Percentiles rank a stretch among this genome's conserved stretches.
These are phyloP conservation scores for Nitzschia sp. DNA, from an alignment of 108 stramenopile species.

Conservation along the genomic window DNA sequence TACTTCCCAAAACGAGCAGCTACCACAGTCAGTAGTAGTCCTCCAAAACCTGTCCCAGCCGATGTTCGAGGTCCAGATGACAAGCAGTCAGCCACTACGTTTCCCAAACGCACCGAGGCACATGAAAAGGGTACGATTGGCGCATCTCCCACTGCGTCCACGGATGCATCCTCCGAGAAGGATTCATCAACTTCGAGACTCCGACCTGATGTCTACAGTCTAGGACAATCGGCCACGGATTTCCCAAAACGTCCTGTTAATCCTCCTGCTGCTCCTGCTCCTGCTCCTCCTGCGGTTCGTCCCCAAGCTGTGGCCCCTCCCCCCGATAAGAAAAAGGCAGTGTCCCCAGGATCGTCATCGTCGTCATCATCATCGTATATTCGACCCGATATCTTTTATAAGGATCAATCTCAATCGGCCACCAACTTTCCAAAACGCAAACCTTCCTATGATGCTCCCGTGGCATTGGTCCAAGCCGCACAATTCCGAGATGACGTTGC, in stretches of 20 bases:
- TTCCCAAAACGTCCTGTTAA: not conserved
- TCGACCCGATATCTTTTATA: not conserved
- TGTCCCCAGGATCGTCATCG: not conserved
- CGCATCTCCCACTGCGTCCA: not conserved
- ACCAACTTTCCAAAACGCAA: not conserved
- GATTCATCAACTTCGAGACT: not conserved
- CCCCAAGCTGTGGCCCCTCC: not conserved
- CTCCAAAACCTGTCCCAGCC: not conserved
- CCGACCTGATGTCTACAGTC: not conserved
- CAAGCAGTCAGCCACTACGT: not conserved
- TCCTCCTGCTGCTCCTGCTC: not conserved
- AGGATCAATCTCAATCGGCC: not conserved
- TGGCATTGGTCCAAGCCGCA: not conserved
- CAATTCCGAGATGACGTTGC: not conserved
- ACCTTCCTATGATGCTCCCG: no score
- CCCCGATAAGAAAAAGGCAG: no score
- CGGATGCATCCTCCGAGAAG: not conserved
- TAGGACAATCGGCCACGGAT: not conserved
- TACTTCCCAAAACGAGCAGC: not conserved
- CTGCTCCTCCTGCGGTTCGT: no score
- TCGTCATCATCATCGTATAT: not conserved
- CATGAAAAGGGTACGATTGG: not conserved
- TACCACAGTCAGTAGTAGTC: not conserved
- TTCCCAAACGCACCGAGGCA: not conserved
- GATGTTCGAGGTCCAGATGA: not conserved